Percentiles rank a stretch among this genome's conserved stretches.
phyloP scores from a whole-genome alignment of 139 green algal species.

The Spirogloea muscicola region DNA sequence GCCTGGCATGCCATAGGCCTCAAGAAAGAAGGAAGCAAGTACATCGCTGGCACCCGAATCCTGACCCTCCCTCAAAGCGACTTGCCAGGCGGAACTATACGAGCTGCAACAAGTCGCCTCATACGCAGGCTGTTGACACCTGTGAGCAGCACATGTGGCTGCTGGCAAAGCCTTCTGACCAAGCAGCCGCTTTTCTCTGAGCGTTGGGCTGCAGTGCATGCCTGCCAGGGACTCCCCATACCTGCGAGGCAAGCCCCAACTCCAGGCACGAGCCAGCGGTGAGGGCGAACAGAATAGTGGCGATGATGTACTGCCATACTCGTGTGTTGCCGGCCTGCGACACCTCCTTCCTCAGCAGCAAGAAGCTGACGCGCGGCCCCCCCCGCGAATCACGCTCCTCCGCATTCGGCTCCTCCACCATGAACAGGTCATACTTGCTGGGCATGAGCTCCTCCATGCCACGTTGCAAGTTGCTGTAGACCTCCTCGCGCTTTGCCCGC shows the following conservation, averaged over 20 bases:
- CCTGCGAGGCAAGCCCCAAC: slow-evolving; percentile 37
- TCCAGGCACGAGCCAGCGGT: slow-evolving; percentile 42
- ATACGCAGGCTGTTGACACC: too few relatives aligned
- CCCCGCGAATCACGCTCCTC: slow-evolving; percentile 35
- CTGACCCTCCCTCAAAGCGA: too few relatives aligned
- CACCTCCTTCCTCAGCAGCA: slow-evolving; percentile 66
- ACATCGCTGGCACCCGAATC: too few relatives aligned
- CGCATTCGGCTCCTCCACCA: slow-evolving; percentile 72
- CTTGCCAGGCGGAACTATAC: too few relatives aligned
- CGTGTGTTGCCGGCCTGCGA: slow-evolving; percentile 54
- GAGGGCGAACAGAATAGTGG: slow-evolving; percentile 45
- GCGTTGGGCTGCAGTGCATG: too few relatives aligned
- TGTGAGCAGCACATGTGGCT: too few relatives aligned
- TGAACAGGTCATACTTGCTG: slow-evolving; percentile 76
- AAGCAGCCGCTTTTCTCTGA: too few relatives aligned
- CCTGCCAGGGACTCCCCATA: background rate
- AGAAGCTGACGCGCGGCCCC: slow-evolving; percentile 51
- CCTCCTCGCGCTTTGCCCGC: slow-evolving; percentile 51
- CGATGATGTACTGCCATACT: slow-evolving; percentile 63
- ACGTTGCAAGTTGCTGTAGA: slow-evolving; percentile 56
- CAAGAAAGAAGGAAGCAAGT: too few relatives aligned
- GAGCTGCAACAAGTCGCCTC: too few relatives aligned
- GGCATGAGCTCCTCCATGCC: slow-evolving; percentile 57
- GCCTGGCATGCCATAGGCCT: too few relatives aligned
- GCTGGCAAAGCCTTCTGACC: too few relatives aligned